phyloP scores from a whole-genome alignment of 179 eudicot species.

The Spergularia azorica region DNA sequence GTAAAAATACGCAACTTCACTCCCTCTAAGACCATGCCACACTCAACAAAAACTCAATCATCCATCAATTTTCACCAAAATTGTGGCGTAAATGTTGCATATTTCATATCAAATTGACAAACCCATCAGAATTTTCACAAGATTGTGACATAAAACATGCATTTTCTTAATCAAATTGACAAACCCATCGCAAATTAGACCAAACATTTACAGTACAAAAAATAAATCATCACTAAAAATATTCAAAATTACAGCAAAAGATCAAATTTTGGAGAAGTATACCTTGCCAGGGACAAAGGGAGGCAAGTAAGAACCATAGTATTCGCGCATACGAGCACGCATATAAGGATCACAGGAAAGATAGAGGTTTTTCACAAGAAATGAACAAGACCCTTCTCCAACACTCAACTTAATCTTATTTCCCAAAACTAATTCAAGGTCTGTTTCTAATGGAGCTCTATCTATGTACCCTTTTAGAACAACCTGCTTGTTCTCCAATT shows the following conservation, averaged over 20 bases:
- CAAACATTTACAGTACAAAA: not conserved
- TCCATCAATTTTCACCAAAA: constrained; percentile 3
- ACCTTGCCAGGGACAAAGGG: constrained; percentile 68
- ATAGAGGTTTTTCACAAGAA: constrained; percentile 68
- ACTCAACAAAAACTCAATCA: not conserved
- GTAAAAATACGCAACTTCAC: not conserved
- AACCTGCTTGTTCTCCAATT: constrained; percentile 56
- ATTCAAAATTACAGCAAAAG: not conserved
- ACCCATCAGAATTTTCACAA: not conserved
- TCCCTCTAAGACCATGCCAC: not conserved
- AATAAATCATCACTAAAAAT: too few relatives aligned
- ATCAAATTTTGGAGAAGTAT: not conserved
- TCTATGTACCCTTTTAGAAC: constrained; percentile 55
- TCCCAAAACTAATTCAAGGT: constrained; percentile 54
- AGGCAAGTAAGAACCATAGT: constrained; percentile 40
- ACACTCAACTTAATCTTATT: constrained; percentile 38
- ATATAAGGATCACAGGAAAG: constrained; percentile 85
- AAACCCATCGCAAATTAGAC: not conserved
- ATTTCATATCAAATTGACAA: not conserved
- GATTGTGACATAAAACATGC: not conserved
- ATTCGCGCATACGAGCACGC: constrained; percentile 57
- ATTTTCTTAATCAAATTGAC: not conserved
- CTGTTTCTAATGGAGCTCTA: constrained; percentile 54
- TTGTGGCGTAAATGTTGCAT: not conserved
- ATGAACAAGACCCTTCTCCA: constrained; percentile 40